Evolutionary conservation across 257 asterid species (phyloP).

Genomic region (Henckelia pumila): DNA sequence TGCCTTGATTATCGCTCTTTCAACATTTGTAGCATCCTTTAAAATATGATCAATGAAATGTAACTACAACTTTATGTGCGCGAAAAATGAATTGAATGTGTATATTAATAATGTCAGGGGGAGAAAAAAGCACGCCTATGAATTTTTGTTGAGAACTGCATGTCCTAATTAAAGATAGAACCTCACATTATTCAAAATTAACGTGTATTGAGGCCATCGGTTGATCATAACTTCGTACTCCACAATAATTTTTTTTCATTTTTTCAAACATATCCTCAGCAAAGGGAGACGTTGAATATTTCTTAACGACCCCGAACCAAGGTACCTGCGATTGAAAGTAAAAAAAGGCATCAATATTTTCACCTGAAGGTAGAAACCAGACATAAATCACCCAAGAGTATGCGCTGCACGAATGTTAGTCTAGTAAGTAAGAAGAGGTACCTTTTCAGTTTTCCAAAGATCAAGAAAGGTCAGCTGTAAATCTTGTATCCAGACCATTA

Average conservation of each 20-base stretch:
- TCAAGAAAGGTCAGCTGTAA: constrained; percentile 81
- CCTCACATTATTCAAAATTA: constrained; percentile 80
- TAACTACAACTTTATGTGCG: neutral
- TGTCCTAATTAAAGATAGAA: neutral
- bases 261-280: constrained; percentile 87
- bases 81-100: neutral
- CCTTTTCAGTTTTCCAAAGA: constrained; percentile 96
- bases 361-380: neutral
- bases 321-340: constrained; percentile 57
- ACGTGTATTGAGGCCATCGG: constrained; percentile 91
- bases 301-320: constrained; percentile 86
- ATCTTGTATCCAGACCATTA: constrained; percentile 97
- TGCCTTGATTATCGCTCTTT: constrained; percentile 89
- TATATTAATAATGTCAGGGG: too few species aligned
- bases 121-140: too few species aligned
- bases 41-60: constrained; percentile 4
- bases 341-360: constrained; percentile 12
- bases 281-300: constrained; percentile 86
- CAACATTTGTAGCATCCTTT: constrained; percentile 82
- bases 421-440: constrained; percentile 19
- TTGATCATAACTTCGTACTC: constrained; percentile 88
- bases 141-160: too few species aligned
- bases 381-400: neutral
- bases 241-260: constrained; percentile 52
- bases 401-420: neutral